Evolutionary conservation across 768 basidiomycete species (phyloP), one percentile per base, ranked within the genome.

Genomic region (Termitomyces sp.): DNA sequence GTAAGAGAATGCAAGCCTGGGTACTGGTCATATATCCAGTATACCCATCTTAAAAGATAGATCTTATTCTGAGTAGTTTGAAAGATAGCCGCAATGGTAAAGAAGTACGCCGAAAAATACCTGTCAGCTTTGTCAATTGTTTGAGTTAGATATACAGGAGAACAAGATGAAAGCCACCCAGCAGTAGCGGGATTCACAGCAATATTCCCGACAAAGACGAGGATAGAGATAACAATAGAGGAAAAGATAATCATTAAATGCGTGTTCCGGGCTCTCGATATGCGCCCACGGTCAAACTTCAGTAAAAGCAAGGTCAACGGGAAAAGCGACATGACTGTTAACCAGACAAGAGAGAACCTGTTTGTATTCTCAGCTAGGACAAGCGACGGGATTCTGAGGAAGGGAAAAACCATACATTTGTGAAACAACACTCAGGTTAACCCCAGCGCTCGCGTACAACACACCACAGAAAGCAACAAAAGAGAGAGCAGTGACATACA

Each of bases 341-440:
- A 74, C 85, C 86, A 89, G 12, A 80, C 81, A 5, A 88, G 76
- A 4, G 85, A 82, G 73, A 88, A 88, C 79, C 82, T 83, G 53
- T 0, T 22, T 9, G 9, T 13, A 24, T 20, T 56, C 62, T 13
- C 22, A 44, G 20, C 13, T 22, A 39, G 34, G 26, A 20, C n/a
- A 5, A 13, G 40, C 5, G 36, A 37, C n/a, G 48, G 13, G 18
- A 22, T 30, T 10, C 20, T 40, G 14, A 30, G 30, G 1, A 14
- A 36, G 18, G 20, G 30, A 30, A 55, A 24, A 42, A 16, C 69
- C 74, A 32, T 52, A 81, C 85, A 87, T 85, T 56, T 83, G 79
- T 0, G 85, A 87, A 26, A 89, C 69, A n/a, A 86, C 69, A 5
- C 57, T 62, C 20, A 88, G 67, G 59, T 73, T 75, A 9, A 82